These are phyloP conservation scores for Boletales sp. DNA, from an alignment of 768 basidiomycete genomes.

Conservation along the genomic window DNA sequence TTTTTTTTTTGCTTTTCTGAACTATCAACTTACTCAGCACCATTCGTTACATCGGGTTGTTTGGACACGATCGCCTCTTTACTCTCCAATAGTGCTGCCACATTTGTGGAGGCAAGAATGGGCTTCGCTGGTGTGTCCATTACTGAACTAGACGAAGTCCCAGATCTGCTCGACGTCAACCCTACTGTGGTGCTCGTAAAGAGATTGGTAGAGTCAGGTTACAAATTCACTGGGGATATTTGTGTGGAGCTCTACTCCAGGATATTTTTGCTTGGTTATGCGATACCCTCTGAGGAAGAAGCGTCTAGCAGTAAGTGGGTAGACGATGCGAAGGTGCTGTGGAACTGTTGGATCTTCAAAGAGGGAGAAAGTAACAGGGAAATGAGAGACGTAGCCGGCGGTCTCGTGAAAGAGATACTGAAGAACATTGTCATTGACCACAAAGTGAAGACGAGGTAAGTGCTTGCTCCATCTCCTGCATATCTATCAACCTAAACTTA, in stretches of 20 bases:
- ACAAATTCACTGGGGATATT: conserved; percentile 17
- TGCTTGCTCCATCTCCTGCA: not conserved
- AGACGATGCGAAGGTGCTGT: conserved; percentile 27
- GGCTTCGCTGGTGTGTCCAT: conserved; percentile 9
- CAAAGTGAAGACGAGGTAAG: conserved; percentile 30
- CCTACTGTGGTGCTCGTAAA: conserved; percentile 9
- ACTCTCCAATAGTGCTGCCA: conserved; percentile 14
- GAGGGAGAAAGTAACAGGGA: conserved; percentile 13
- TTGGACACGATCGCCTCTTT: conserved; percentile 13
- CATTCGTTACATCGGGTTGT: conserved; percentile 20
- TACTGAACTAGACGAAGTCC: not conserved
- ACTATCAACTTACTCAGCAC: conserved; percentile 4
- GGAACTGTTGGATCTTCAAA: conserved; percentile 25
- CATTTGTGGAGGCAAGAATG: conserved; percentile 13
- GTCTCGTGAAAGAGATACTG: conserved; percentile 41
- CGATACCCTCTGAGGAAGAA: conserved; percentile 13
- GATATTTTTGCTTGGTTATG: conserved; percentile 21
- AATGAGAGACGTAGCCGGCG: conserved; percentile 24
- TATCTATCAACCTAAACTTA: not conserved
- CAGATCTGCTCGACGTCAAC: not conserved
- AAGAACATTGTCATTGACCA: conserved; percentile 40
- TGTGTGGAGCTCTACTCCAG: conserved; percentile 19
- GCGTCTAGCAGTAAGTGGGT: conserved; percentile 6
- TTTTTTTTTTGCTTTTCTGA: not conserved
- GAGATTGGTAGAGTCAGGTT: conserved; percentile 15